A percentile compares a stretch with the other conserved stretches of the same genome.
These are phyloP conservation scores for Penicillium crustosum DNA, from an alignment of 2,329 filamentous ascomycete species.

Conservation along the genomic window DNA sequence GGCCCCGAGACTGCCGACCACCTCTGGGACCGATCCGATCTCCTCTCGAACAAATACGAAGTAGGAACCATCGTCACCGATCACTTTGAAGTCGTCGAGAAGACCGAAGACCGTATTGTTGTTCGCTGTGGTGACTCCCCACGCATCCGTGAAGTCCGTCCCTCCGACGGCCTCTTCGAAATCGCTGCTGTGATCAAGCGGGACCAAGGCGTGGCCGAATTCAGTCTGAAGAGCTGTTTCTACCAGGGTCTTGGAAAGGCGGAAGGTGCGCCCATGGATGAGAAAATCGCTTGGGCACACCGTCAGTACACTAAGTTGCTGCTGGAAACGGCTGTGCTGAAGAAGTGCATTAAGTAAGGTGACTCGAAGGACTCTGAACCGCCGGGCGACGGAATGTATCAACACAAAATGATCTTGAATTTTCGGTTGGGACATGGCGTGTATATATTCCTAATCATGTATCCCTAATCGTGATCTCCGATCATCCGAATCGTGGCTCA, in stretches of 20 bases:
- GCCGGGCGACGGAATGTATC: neutral
- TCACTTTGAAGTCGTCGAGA: conserved; percentile 70
- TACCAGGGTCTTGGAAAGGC: conserved; percentile 54
- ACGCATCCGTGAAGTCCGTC: conserved; percentile 55
- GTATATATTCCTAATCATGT: conserved; percentile 21
- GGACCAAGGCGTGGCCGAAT: conserved; percentile 60
- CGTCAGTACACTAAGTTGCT: conserved; percentile 57
- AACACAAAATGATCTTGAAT: neutral
- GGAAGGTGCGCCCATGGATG: conserved; percentile 46
- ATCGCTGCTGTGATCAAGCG: conserved; percentile 62
- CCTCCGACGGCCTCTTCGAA: conserved; percentile 66
- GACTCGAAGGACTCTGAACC: neutral
- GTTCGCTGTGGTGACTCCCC: conserved; percentile 68
- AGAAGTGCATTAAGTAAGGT: conserved; percentile 19
- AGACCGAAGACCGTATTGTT: conserved; percentile 59
- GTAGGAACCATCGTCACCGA: conserved; percentile 65
- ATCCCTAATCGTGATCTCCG: conserved; percentile 10
- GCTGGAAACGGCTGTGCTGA: conserved; percentile 54
- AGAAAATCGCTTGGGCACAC: conserved; percentile 52
- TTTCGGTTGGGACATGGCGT: conserved; percentile 4
- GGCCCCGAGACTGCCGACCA: conserved; percentile 57
- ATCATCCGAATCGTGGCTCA: neutral
- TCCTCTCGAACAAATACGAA: conserved; percentile 59
- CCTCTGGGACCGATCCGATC: conserved; percentile 60
- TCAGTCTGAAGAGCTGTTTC: conserved; percentile 65